Percentiles rank a stretch among this genome's conserved stretches.
These are phyloP conservation scores for Sphenostylis stenocarpa DNA, from an alignment of 306 rosid genomes.

Conservation along the genomic window DNA sequence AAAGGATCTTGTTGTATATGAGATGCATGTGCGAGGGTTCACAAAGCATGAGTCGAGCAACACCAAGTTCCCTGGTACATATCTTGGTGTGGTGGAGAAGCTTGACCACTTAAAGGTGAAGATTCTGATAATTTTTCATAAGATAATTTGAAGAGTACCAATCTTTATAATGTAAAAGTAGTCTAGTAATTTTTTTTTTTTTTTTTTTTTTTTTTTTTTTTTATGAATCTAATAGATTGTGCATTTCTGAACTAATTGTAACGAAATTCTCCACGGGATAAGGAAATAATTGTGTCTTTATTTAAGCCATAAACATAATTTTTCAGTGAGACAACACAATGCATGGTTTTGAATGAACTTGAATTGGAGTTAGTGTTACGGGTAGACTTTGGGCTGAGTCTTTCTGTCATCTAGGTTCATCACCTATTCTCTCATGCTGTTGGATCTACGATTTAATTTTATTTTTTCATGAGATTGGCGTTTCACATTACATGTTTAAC, in stretches of 20 bases:
- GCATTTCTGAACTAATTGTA: constrained; percentile 17
- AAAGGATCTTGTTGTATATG: constrained; percentile 84
- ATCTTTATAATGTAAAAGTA: constrained; percentile 7
- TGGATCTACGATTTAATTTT: neutral
- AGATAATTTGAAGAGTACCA: neutral
- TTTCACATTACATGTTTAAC: neutral
- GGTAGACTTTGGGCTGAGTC: neutral
- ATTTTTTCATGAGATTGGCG: constrained; percentile 10
- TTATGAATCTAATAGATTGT: constrained; percentile 4
- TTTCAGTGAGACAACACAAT: neutral
- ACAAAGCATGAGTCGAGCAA: constrained; percentile 87
- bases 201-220: neutral
- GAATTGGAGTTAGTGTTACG: neutral
- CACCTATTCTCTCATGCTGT: neutral
- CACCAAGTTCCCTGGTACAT: constrained; percentile 80
- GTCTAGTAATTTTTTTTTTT: neutral
- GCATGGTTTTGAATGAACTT: constrained; percentile 11
- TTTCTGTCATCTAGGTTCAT: constrained; percentile 11
- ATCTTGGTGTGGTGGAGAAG: constrained; percentile 92
- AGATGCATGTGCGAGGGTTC: constrained; percentile 95
- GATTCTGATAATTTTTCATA: constrained; percentile 25
- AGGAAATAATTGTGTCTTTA: neutral
- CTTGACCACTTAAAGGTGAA: constrained; percentile 86
- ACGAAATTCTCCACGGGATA: neutral
- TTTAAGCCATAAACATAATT: neutral